Percentiles rank a stretch among this genome's conserved stretches.
Evolutionary conservation across 1,139 yeast species (phyloP).

Genomic region (Zygoascus sp.): DNA sequence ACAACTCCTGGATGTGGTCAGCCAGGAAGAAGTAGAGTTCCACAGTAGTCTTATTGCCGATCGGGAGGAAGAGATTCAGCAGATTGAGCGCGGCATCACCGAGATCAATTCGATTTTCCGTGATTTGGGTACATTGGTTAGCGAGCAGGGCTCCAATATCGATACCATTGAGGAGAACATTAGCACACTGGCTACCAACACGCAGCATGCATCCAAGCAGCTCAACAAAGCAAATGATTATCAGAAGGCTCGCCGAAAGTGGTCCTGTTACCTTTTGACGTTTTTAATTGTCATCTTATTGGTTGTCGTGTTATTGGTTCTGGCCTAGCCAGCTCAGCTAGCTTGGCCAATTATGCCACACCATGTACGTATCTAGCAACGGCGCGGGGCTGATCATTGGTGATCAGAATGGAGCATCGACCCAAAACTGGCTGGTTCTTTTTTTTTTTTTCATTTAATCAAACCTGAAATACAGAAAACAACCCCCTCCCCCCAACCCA

Average conservation of each 20-base stretch:
- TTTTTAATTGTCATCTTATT: slow-evolving; percentile 44
- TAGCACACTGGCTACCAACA: slow-evolving; percentile 57
- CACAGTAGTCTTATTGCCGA: slow-evolving; percentile 67
- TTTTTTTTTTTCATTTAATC: too few species aligned
- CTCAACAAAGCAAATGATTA: slow-evolving; percentile 68
- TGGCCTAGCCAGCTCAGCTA: not conserved
- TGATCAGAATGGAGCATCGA: too few species aligned
- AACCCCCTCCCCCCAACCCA: too few species aligned
- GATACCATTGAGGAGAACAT: slow-evolving; percentile 81
- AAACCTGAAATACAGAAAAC: not conserved
- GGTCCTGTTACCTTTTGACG: slow-evolving; percentile 63
- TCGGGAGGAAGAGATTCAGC: slow-evolving; percentile 65
- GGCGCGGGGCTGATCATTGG: too few species aligned
- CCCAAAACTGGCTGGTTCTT: too few species aligned
- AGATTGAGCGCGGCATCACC: slow-evolving; percentile 69
- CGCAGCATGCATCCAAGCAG: slow-evolving; percentile 68
- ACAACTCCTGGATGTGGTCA: slow-evolving; percentile 37
- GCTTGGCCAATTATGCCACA: not conserved
- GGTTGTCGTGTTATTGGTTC: slow-evolving; percentile 33
- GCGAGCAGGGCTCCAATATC: slow-evolving; percentile 78
- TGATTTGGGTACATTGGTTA: slow-evolving; percentile 70
- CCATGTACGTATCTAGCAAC: too few species aligned
- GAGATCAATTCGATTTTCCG: slow-evolving; percentile 83
- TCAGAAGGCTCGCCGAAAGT: slow-evolving; percentile 63
- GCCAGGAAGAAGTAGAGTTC: slow-evolving; percentile 67